Evolutionary conservation across 192 early-diverging fungal species (phyloP), one percentile per base, ranked within the genome.

Genomic region (Linnemannia exigua): DNA sequence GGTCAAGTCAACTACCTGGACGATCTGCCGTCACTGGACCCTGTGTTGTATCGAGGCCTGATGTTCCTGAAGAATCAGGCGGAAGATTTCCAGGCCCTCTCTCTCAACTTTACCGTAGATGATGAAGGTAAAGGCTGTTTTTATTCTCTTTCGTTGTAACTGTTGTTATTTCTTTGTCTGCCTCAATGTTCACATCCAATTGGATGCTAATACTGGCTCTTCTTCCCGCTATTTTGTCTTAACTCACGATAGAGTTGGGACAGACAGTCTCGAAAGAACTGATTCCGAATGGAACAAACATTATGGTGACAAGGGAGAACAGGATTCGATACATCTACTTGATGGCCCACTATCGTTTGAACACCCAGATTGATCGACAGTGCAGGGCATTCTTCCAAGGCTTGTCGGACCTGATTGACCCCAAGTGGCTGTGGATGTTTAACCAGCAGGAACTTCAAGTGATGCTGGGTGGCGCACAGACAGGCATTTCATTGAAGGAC

Each of bases 361-460:
- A 97, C 83, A 87, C 89, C 48, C 93, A 96, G 88, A 96, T 98
- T 70, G 89, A 92, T 8, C 81, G 81, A 14, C 97, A 96, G 48
- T 95, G 94, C 70, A 90, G 88, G 22, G 97, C 96, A 17, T 99
- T 99, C 73, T 95, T 98, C 73, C 70, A 80, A 0, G 98, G 98
- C 0, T 80, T 99, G n/a, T 90, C 91, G 11, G 91, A 95, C n/a
- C 88, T 99, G 61, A 93, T 99, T 38, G 92, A 95, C n/a, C 91
- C 94, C 3, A 90, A 91, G 76, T 99, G 97, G 98, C 81, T 99
- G 44, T 89, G 91, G 48, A 95, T 99, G 92, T 99, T 99, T 89
- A 98, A 97, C 73, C 93, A 96, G 79, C 91, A 94, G 79, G 98
- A 99, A 88, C 89, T 98, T n/a, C 97, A 97, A 72, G 92, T 95